Percentiles rank a stretch among this genome's conserved stretches.
Conservation (phyloP, 805 yeast genomes). For the Wickerhamiella dianesei region DNA sequence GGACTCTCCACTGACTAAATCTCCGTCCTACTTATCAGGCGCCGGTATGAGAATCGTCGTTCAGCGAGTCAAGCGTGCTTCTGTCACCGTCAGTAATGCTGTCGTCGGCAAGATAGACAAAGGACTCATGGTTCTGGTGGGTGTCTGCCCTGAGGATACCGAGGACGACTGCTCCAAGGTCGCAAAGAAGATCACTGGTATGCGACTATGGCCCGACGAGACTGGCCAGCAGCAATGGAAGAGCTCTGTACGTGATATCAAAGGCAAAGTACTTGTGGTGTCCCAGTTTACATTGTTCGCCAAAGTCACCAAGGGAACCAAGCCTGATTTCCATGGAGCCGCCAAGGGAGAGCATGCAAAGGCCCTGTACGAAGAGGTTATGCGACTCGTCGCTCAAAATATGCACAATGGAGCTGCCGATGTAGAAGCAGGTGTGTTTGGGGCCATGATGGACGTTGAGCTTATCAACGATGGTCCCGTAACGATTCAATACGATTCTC, state of each 20-base stretch:
- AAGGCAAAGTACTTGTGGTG: conserved; percentile 68
- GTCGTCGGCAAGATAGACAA: conserved; percentile 57
- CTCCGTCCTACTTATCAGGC: too few species aligned
- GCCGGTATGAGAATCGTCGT: conserved; percentile 75
- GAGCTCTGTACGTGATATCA: conserved; percentile 45
- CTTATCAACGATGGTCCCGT: conserved; percentile 89
- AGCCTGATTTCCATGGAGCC: conserved; percentile 89
- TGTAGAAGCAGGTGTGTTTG: conserved; percentile 82
- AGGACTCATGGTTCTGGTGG: conserved; percentile 74
- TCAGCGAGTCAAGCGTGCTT: conserved; percentile 78
- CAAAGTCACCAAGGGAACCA: conserved; percentile 74
- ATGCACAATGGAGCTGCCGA: conserved; percentile 38
- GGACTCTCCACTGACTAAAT: background rate
- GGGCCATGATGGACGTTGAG: conserved; percentile 94
- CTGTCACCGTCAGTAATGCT: conserved; percentile 66
- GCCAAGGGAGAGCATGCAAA: conserved; percentile 58
- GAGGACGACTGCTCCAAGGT: conserved; percentile 55
- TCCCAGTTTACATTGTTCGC: conserved; percentile 90
- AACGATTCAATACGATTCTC: conserved; percentile 68
- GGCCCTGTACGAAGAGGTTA: conserved; percentile 38
- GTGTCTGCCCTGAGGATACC: conserved; percentile 69
- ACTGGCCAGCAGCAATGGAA: conserved; percentile 68
- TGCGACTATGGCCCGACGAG: conserved; percentile 66
- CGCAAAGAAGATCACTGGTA: conserved; percentile 48
- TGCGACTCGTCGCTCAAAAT: conserved; percentile 17